phyloP scores from a whole-genome alignment of 495 filamentous ascomycete species.

The Tirmania nivea region DNA sequence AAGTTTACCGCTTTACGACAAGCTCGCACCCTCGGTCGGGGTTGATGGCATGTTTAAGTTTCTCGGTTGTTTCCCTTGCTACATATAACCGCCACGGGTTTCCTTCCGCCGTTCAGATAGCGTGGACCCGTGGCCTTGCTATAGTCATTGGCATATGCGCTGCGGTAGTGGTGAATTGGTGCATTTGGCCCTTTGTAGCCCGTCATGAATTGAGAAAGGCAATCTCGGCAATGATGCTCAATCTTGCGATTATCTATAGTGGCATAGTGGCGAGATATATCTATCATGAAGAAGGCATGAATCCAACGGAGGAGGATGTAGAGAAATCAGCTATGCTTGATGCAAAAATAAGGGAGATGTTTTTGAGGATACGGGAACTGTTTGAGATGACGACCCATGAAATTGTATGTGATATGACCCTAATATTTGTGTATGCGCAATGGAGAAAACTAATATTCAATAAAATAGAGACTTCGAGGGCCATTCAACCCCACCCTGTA shows the following conservation, averaged over 20 bases:
- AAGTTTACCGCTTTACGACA: conserved; percentile 34
- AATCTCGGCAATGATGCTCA: conserved; percentile 31
- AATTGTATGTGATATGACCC: conserved; percentile 19
- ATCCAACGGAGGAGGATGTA: conserved; percentile 29
- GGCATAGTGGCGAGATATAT: conserved; percentile 34
- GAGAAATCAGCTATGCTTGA: conserved; percentile 35
- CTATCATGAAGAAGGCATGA: conserved; percentile 31
- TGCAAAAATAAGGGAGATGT: conserved; percentile 34
- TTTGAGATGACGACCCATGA: conserved; percentile 36
- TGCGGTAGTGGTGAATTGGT: conserved; percentile 33
- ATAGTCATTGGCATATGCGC: conserved; percentile 30
- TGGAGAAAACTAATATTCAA: background rate
- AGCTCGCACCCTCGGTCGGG: conserved; percentile 33
- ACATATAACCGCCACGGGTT: conserved; percentile 20
- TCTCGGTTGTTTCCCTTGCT: conserved; percentile 32
- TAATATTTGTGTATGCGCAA: too few relatives aligned
- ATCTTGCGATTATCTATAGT: conserved; percentile 32
- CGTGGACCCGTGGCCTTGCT: conserved; percentile 28
- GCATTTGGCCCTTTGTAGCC: conserved; percentile 38
- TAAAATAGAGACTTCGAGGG: conserved; percentile 26
- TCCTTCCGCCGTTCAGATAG: conserved; percentile 22
- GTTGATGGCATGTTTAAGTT: conserved; percentile 32
- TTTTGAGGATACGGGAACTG: conserved; percentile 34
- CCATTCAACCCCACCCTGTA: conserved; percentile 36
- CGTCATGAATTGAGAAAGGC: conserved; percentile 36